Percentiles rank a stretch among this genome's conserved stretches.
Evolutionary conservation across 1,284 basidiomycete genomes (phyloP).

Genomic region (Schizophyllum amplum): DNA sequence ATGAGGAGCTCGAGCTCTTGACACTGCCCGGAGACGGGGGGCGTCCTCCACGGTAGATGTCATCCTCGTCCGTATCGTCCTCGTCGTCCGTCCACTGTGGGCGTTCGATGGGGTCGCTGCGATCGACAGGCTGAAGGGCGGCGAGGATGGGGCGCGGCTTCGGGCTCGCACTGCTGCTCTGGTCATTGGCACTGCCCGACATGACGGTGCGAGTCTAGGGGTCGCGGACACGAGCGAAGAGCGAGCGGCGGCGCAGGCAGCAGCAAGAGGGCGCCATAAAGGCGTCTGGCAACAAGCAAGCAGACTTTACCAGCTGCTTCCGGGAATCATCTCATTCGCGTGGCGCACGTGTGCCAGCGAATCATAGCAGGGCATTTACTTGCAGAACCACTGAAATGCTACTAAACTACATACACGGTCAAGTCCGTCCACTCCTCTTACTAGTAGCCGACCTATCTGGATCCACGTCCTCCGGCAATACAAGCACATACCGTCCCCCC

Average conservation of each 20-base stretch:
- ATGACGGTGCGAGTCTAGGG: background rate
- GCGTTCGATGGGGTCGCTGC: constrained; percentile 7
- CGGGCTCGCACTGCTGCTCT: no score
- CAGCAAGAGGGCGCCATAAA: background rate
- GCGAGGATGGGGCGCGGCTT: constrained; percentile 2
- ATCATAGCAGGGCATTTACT: background rate
- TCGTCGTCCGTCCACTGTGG: constrained; percentile 21
- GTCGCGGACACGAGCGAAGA: background rate
- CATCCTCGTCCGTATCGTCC: constrained; percentile 18
- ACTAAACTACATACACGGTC: no score
- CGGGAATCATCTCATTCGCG: background rate
- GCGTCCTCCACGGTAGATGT: constrained; percentile 56
- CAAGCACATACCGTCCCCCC: constrained; percentile 47
- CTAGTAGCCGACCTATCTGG: no score
- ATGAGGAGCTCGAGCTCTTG: constrained; percentile 19
- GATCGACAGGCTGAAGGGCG: constrained; percentile 4
- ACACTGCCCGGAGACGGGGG: constrained; percentile 18
- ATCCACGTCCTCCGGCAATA: constrained; percentile 17
- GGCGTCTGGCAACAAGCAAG: background rate
- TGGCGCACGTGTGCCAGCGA: background rate
- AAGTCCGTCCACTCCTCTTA: background rate
- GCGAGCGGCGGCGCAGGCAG: background rate
- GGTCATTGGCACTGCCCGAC: background rate
- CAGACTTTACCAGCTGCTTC: background rate
- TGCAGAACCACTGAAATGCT: background rate